These are phyloP conservation scores for Phytophthora pistaciae DNA, from an alignment of 352 stramenopile genomes.

Conservation along the genomic window DNA sequence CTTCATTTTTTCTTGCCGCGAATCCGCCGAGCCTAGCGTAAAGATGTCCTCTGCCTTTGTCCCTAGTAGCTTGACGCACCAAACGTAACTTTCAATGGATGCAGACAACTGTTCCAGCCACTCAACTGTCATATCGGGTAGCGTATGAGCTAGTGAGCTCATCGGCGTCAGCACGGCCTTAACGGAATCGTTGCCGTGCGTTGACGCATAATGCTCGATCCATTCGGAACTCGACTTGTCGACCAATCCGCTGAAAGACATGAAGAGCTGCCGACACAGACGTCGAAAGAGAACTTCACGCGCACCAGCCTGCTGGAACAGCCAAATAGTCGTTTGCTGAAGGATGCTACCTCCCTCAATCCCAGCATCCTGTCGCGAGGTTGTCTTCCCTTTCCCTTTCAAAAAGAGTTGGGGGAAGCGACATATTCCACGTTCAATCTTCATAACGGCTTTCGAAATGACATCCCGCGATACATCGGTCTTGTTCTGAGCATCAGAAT, in stretches of 20 bases:
- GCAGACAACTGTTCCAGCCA: slow-evolving; percentile 76
- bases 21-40: background rate
- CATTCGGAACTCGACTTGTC: slow-evolving; percentile 52
- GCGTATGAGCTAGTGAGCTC: slow-evolving; percentile 43
- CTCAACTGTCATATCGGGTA: slow-evolving; percentile 37
- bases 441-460: slow-evolving; percentile 68
- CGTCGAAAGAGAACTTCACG: slow-evolving; percentile 49
- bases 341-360: slow-evolving; percentile 23
- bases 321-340: slow-evolving; percentile 38
- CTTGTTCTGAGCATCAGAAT: slow-evolving; percentile 43
- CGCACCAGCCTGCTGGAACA: slow-evolving; percentile 52
- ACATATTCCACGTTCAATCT: slow-evolving; percentile 66
- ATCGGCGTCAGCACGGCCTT: slow-evolving; percentile 54
- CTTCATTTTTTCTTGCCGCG: slow-evolving; percentile 30
- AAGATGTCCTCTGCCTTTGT: slow-evolving; percentile 37
- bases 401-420: slow-evolving; percentile 63
- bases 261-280: slow-evolving; percentile 54
- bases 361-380: background rate
- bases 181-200: slow-evolving; percentile 30
- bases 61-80: slow-evolving; percentile 60
- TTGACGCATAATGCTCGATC: slow-evolving; percentile 52
- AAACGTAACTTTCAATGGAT: slow-evolving; percentile 65
- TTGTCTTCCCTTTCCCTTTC: slow-evolving; percentile 11
- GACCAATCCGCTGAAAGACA: slow-evolving; percentile 56
- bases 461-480: slow-evolving; percentile 60